Evolutionary conservation across 176 grass and related monocot species (phyloP).

Genomic region (Sorghum bicolor): DNA sequence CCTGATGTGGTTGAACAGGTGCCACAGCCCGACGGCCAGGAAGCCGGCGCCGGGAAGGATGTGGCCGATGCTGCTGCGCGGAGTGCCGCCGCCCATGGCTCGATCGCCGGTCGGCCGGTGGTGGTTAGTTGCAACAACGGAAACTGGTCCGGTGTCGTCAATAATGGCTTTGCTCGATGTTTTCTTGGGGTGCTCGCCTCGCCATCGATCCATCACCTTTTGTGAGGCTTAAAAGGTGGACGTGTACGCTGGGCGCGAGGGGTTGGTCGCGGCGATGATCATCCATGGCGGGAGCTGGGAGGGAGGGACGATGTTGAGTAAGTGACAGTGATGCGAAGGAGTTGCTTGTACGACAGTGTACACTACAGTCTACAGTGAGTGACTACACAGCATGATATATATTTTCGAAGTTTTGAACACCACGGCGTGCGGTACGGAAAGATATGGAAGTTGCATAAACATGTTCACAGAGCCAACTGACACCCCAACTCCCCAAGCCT

Average conservation of each 20-base stretch:
- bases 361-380: too few relatives aligned
- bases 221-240: conserved; percentile 26
- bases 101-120: neutral
- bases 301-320: conserved; percentile 20
- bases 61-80: conserved; percentile 63
- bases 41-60: conserved; percentile 61
- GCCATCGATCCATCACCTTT: neutral
- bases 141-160: neutral
- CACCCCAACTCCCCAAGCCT: neutral
- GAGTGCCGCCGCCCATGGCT: conserved; percentile 29
- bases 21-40: conserved; percentile 63
- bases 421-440: neutral
- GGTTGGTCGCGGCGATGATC: conserved; percentile 5
- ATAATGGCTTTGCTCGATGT: neutral
- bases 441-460: neutral
- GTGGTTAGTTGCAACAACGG: neutral
- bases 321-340: conserved; percentile 11
- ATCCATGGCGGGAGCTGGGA: neutral
- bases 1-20: conserved; percentile 59
- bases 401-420: neutral
- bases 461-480: neutral
- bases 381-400: neutral
- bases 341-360: conserved; percentile 44
- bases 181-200: conserved; percentile 26
- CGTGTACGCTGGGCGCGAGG: neutral